These are phyloP conservation scores for Erodium trifolium DNA, from an alignment of 441 rosid species.

Conservation along the genomic window DNA sequence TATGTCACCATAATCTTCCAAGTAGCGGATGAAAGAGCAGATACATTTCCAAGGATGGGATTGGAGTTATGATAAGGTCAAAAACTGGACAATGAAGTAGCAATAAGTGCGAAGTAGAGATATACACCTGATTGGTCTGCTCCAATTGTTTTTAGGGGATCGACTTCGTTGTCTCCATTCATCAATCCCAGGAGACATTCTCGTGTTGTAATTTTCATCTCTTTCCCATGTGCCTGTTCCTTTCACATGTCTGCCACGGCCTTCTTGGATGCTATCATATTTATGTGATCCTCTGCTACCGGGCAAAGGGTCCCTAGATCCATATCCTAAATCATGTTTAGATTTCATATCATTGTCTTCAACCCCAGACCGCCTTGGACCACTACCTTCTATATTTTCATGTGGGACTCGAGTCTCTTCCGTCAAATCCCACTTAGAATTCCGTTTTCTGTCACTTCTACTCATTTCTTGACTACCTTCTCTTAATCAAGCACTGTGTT, in stretches of 20 bases:
- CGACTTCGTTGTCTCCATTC: constrained; percentile 55
- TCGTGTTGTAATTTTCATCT: constrained; percentile 42
- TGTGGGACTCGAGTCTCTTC: constrained; percentile 47
- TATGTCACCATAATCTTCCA: too few relatives aligned
- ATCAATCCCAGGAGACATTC: constrained; percentile 73
- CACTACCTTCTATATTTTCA: constrained; percentile 30
- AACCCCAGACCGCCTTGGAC: constrained; percentile 38
- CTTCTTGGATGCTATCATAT: constrained; percentile 35
- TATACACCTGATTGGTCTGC: constrained; percentile 50
- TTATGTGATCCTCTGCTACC: constrained; percentile 49
- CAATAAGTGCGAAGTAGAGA: constrained; percentile 11
- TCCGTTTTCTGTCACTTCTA: constrained; percentile 49
- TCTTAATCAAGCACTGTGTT: constrained; percentile 20
- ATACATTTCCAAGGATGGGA: too few relatives aligned
- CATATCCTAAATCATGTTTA: constrained; percentile 28
- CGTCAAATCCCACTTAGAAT: constrained; percentile 76
- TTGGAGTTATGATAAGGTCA: not conserved
- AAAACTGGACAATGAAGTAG: not conserved
- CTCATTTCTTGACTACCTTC: constrained; percentile 43
- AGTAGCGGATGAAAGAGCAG: too few relatives aligned
- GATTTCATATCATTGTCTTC: constrained; percentile 32
- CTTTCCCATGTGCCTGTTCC: constrained; percentile 31
- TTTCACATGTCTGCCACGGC: constrained; percentile 33
- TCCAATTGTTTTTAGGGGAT: constrained; percentile 57
- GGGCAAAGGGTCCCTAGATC: constrained; percentile 41